Conservation (phyloP, 108 stramenopile species). For the Nannochloropsis gaditana region DNA sequence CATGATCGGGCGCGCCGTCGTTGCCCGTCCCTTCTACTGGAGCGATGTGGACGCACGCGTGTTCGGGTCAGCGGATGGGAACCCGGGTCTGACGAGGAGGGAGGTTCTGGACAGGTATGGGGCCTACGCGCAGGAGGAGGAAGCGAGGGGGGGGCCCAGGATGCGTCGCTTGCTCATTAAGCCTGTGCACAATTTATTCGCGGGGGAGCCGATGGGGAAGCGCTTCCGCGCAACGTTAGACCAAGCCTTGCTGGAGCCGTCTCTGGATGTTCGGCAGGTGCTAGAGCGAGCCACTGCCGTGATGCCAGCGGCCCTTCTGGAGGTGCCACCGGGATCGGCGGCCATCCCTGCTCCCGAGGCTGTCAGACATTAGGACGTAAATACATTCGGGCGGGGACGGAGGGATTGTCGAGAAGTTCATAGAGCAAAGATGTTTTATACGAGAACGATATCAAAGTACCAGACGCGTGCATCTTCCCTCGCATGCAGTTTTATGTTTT, state of each 20-base stretch:
- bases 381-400: too few species aligned
- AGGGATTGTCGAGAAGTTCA: too few species aligned
- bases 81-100: constrained; percentile 30
- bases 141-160: constrained; percentile 20
- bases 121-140: constrained; percentile 37
- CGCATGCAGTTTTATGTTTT: too few species aligned
- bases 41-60: constrained; percentile 32
- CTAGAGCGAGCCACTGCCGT: not conserved
- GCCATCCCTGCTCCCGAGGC: not conserved
- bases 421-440: too few species aligned
- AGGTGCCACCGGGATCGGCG: not conserved
- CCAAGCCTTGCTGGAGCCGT: not conserved
- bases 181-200: constrained; percentile 42
- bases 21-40: constrained; percentile 45
- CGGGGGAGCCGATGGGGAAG: constrained; percentile 43
- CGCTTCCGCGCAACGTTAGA: constrained; percentile 23
- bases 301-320: not conserved
- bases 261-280: not conserved
- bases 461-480: too few species aligned
- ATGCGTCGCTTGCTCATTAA: constrained; percentile 31
- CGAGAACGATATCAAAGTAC: too few species aligned
- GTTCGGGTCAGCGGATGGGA: constrained; percentile 25
- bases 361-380: not conserved
- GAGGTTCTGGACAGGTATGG: constrained; percentile 36
- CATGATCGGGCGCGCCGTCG: constrained; percentile 42